Evolutionary conservation across 192 early-diverging fungal species (phyloP), one percentile per base, ranked within the genome.

Genomic region (Podila minutissima): DNA sequence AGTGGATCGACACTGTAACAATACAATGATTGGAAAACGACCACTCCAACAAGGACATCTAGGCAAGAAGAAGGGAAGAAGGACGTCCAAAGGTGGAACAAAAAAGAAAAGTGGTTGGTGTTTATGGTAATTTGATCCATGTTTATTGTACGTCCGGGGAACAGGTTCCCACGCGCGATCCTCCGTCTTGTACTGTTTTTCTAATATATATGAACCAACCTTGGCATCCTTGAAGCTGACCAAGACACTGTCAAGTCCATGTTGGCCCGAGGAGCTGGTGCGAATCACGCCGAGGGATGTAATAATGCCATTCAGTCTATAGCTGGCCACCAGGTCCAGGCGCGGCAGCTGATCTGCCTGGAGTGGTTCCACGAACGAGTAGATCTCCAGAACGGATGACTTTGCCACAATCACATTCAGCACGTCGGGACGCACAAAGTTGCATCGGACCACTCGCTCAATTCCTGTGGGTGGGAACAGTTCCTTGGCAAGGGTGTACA

Each of bases 1-100:
- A 97, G 84, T 99, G 98, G 22, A 99, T 92, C 12, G 97, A 98
- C 26, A 98, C 94, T 4, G 98, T 99, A 2, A 93, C 89, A 64
- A 98, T 86, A 37, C 86, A 84, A 64, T 96, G 90, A 10, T 89
- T 90, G 46, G 89, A 86, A 5, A 84, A 86, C 19, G 94, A 94
- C 83, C 90, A 99, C 66, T 96, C 94, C 31, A 99, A 82, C 53
- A 99, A 74, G 26, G 96, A 94, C 94, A 99, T 95, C 93, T 98
- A 88, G 24, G 74, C 76, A 37, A 71, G 66, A 49, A 26, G 50
- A 32, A 37, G 38, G 50, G 22, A 41, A 62, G n/a, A 31, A 17
- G 50, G 41, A 4, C 41, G 41, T 33, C 17, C 28, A 9, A 57
- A 41, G 63, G 26, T 28, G 37, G 29, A 55, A 59, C 29, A 26